Base-by-base conservation (phyloP, 352 stramenopile genomes). In the Phytophthora capsici region DNA sequence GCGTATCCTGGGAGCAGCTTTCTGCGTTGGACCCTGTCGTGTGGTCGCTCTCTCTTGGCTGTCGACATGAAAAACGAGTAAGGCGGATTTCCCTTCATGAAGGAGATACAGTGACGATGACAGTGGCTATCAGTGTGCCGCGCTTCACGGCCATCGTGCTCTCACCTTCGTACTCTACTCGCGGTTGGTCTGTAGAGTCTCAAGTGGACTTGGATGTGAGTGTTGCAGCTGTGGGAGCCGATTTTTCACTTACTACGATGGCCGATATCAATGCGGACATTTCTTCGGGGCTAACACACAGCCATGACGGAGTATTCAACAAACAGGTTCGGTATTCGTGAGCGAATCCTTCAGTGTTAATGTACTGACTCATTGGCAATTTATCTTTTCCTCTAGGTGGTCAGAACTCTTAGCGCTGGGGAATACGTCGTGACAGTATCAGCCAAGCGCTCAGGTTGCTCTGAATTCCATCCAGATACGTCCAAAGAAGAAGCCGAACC, bases 361-460 rank as follows among this genome's bases (percentile, higher is more conserved):
- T 56, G 14, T 9, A 40, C n/a, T 52, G 20, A 37, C 25, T 56
- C 4, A 38, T 3, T 14, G 32, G 19, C 6, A 26, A 41, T 49
- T 50, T 30, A 14, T 14, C 28, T n/a, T 32, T 34, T 58, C 6
- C 30, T 25, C 23, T 17, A 82, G 63, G 38, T 68, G n/a, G 63
- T 75, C n/a, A 23, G 43, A 22, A 72, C 69, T 1, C 59, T 86
- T 20, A 56, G 56, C 25, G 54, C 74, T 9, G 77, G 77, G 0
- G 77, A 86, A 44, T 86, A 84, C 61, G 55, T 86, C 37, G 56
- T 83, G 20, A 64, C 55, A 44, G 34, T 82, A 28, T 38, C 53
- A 43, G 56, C 23, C 34, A 62, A 32, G 19, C 23, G 16, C 47
- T 2, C 55, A 69, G 55, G 22, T 4, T 12, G 34, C 25, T 54